Evolutionary conservation across 345 rosid genomes (phyloP).

Genomic region (rapeseed (Brassica napus)): DNA sequence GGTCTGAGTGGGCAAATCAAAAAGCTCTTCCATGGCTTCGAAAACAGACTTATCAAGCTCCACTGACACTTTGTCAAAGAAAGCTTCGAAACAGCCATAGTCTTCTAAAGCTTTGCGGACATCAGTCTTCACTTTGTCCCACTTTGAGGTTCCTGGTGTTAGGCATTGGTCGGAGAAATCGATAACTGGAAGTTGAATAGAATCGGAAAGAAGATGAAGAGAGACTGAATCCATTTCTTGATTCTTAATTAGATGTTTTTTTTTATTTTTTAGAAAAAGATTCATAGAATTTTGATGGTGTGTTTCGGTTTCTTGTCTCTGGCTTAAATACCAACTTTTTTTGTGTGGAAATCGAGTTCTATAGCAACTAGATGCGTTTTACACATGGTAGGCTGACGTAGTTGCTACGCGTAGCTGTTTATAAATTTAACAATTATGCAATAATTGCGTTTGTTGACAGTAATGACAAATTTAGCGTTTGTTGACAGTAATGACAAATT

Average conservation of each 20-base stretch:
- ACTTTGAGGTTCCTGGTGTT: constrained; percentile 38
- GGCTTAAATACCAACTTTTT: neutral
- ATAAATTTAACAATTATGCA: neutral
- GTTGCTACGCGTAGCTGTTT: too few relatives aligned
- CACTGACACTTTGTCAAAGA: constrained; percentile 17
- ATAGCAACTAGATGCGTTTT: neutral
- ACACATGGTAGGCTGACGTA: neutral
- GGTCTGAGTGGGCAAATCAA: constrained; percentile 27
- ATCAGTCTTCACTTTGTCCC: constrained; percentile 25
- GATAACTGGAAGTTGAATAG: constrained; percentile 9
- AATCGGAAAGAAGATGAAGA: neutral
- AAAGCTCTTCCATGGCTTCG: constrained; percentile 30
- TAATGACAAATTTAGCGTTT: too few relatives aligned
- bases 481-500: too few relatives aligned
- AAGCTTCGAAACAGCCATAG: constrained; percentile 34
- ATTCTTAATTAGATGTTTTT: neutral
- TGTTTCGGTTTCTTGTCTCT: neutral
- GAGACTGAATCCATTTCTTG: constrained; percentile 33
- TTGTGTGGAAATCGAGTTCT: neutral
- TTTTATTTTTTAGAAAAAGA: too few relatives aligned
- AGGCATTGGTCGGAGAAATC: constrained; percentile 23
- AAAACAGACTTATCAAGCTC: constrained; percentile 31
- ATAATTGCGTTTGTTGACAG: neutral
- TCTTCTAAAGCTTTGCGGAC: constrained; percentile 40
- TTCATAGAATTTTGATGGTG: neutral